Conservation (phyloP, 1,284 basidiomycete species). For the Cryptococcus hybrid region DNA sequence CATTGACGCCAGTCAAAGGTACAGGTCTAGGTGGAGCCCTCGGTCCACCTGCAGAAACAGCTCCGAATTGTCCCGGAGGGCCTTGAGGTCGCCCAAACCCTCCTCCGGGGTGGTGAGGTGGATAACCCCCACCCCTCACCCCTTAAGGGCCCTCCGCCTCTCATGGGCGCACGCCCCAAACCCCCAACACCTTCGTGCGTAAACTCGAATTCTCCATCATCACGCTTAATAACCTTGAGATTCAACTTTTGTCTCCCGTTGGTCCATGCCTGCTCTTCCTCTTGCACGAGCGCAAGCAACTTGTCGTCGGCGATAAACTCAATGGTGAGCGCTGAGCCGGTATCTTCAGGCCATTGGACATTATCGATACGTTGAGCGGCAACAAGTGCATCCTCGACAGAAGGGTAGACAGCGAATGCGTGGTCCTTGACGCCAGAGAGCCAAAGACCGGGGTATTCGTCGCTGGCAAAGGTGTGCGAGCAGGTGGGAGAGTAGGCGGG, state of each 20-base stretch:
- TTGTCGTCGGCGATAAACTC: constrained; percentile 40
- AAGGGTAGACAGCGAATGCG: constrained; percentile 38
- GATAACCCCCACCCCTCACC: neutral
- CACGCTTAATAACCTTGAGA: constrained; percentile 19
- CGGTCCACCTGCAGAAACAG: neutral
- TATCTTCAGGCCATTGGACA: constrained; percentile 32
- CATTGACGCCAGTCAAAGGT: constrained; percentile 17
- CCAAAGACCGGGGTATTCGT: constrained; percentile 38
- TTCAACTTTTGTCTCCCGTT: constrained; percentile 24
- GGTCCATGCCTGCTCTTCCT: neutral
- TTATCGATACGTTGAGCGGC: constrained; percentile 28
- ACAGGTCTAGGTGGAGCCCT: constrained; percentile 3
- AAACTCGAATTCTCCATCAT: constrained; percentile 6
- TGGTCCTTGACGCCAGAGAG: constrained; percentile 44
- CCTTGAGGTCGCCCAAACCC: neutral
- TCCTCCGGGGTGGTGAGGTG: neutral
- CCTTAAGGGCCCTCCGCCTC: no score
- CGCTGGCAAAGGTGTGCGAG: constrained; percentile 13
- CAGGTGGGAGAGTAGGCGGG: constrained; percentile 15
- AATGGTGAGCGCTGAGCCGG: constrained; percentile 32
- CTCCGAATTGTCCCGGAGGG: neutral
- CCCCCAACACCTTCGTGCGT: no score
- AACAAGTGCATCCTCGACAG: constrained; percentile 18
- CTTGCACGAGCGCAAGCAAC: constrained; percentile 24
- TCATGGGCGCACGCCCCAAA: no score